phyloP scores from a whole-genome alignment of 352 stramenopile species.

The Aphanomyces euteiches region DNA sequence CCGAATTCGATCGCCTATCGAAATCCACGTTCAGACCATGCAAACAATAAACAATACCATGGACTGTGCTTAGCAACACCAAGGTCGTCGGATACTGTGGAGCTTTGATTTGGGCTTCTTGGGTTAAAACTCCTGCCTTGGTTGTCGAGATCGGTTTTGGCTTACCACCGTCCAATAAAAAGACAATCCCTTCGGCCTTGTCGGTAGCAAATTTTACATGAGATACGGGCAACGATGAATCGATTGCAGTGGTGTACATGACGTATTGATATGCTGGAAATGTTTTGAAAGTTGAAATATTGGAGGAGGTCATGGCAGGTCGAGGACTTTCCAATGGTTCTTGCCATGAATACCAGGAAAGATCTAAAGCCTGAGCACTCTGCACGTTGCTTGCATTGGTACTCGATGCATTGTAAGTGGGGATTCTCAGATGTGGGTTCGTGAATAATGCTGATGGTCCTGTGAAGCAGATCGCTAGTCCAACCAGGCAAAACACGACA shows the following conservation, averaged over 20 bases:
- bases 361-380: neutral
- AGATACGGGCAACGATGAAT: neutral
- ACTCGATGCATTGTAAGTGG: neutral
- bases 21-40: neutral
- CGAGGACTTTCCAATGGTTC: neutral
- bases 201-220: neutral
- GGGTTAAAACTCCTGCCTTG: neutral
- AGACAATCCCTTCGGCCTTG: neutral
- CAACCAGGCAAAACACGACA: slow-evolving; percentile 19
- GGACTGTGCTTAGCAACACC: too few relatives aligned
- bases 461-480: slow-evolving; percentile 1
- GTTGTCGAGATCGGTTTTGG: neutral
- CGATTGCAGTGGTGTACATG: slow-evolving; percentile 1
- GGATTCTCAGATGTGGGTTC: too few relatives aligned
- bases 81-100: too few relatives aligned
- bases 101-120: too few relatives aligned
- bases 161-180: neutral
- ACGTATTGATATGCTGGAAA: slow-evolving; percentile 2
- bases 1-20: neutral
- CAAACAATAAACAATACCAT: too few relatives aligned
- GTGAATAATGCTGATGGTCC: slow-evolving; percentile 15
- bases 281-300: neutral
- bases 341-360: slow-evolving; percentile 23
- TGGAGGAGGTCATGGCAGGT: neutral
- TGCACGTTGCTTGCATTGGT: neutral